phyloP scores from a whole-genome alignment of 345 rosid genomes.

The Eucalyptus leucophloia region DNA sequence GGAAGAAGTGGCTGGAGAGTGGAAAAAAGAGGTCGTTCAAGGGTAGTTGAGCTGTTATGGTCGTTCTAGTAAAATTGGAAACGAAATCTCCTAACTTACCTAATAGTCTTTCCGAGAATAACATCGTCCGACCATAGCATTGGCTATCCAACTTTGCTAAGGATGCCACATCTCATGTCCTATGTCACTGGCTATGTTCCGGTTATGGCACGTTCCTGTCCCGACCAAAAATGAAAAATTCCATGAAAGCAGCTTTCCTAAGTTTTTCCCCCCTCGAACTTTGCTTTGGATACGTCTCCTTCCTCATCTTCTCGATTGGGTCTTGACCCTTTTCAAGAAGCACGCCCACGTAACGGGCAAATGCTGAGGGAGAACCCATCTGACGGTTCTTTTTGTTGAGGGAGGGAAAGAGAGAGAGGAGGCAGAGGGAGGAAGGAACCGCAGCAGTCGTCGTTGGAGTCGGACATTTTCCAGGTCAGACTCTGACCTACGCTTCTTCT shows the following conservation, averaged over 20 bases:
- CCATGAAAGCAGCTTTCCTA: not conserved
- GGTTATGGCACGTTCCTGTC: not conserved
- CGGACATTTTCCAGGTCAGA: not conserved
- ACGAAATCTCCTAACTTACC: not conserved
- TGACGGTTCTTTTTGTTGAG: not conserved
- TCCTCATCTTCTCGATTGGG: not conserved
- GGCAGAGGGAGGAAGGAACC: not conserved
- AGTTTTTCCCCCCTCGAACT: not conserved
- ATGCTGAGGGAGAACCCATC: not conserved
- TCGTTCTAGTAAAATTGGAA: not conserved
- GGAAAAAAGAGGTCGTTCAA: not conserved
- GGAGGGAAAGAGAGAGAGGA: not conserved
- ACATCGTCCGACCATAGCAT: not conserved
- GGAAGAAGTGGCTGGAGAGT: not conserved
- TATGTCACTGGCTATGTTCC: not conserved
- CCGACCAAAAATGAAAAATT: not conserved
- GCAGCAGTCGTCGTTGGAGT: not conserved
- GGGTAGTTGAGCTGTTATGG: not conserved
- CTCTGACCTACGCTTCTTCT: not conserved
- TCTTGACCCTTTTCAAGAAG: not conserved
- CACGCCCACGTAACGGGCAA: not conserved
- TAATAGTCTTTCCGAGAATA: not conserved
- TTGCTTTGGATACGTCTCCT: not conserved
- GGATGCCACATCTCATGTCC: not conserved
- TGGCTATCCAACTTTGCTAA: too few species aligned